Evolutionary conservation across 768 basidiomycete genomes (phyloP).

Genomic region (Mycena maculata): DNA sequence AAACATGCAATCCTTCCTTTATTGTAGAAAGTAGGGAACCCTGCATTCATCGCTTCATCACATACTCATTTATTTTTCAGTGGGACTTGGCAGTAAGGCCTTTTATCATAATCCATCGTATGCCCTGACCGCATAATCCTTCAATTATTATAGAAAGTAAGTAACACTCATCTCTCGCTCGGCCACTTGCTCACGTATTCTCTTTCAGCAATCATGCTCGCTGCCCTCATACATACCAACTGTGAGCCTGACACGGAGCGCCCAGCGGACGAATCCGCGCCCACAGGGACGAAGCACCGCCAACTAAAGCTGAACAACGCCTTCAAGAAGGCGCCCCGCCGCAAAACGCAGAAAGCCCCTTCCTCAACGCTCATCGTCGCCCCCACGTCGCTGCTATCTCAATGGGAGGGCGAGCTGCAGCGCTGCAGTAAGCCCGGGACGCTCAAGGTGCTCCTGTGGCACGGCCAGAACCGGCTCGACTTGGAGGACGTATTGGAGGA

Average conservation of each 20-base stretch:
- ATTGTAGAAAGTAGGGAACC: too few species aligned
- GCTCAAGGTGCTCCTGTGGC: conserved; percentile 81
- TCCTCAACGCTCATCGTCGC: conserved; percentile 91
- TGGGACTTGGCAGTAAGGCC: too few species aligned
- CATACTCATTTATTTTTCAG: too few species aligned
- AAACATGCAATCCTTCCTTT: too few species aligned
- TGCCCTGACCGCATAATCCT: background rate
- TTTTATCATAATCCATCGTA: background rate
- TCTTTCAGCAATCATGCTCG: conserved; percentile 85
- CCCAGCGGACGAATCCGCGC: conserved; percentile 40
- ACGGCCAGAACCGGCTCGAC: conserved; percentile 87
- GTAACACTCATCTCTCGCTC: conserved; percentile 18
- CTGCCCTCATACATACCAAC: conserved; percentile 88
- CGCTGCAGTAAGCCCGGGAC: conserved; percentile 82
- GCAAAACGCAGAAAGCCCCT: conserved; percentile 48
- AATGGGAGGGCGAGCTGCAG: conserved; percentile 94
- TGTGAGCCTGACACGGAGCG: conserved; percentile 57
- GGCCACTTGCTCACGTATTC: conserved; percentile 11
- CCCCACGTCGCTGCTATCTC: conserved; percentile 89
- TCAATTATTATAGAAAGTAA: conserved; percentile 9
- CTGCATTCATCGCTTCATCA: too few species aligned
- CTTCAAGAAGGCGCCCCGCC: conserved; percentile 61
- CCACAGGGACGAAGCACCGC: conserved; percentile 52
- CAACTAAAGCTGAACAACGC: conserved; percentile 73
- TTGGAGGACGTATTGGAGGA: conserved; percentile 68